phyloP scores from a whole-genome alignment of 768 basidiomycete genomes.

The Gymnopilus dilepis region DNA sequence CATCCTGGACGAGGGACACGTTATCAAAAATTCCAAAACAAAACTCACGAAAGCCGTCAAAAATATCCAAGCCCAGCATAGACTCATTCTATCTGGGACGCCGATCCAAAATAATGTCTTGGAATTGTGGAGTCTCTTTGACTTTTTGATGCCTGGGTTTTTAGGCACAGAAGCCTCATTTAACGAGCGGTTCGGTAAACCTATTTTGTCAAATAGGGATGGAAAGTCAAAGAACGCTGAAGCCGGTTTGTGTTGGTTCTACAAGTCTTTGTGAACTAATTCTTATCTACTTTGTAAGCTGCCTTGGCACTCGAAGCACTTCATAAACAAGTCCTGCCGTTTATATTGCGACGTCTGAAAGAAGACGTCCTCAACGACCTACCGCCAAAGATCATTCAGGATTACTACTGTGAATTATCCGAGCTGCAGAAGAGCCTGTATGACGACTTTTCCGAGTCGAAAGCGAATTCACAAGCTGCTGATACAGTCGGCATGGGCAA shows the following conservation, averaged over 20 bases:
- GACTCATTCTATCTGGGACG: slow-evolving; percentile 94
- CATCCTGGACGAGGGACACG: slow-evolving; percentile 96
- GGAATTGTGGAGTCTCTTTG: slow-evolving; percentile 98
- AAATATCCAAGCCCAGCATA: slow-evolving; percentile 85
- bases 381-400: slow-evolving; percentile 99
- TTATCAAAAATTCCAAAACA: slow-evolving; percentile 99
- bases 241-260: slow-evolving; percentile 68
- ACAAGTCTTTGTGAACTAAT: background rate
- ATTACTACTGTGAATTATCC: slow-evolving; percentile 98
- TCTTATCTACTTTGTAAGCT: slow-evolving; percentile 51
- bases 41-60: slow-evolving; percentile 98
- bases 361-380: slow-evolving; percentile 96
- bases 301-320: slow-evolving; percentile 93
- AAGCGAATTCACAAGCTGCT: slow-evolving; percentile 66
- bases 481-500: slow-evolving; percentile 60
- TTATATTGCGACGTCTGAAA: slow-evolving; percentile 93
- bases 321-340: slow-evolving; percentile 99
- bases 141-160: slow-evolving; percentile 99
- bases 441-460: slow-evolving; percentile 89
- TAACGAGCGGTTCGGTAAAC: slow-evolving; percentile 95
- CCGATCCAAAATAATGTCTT: slow-evolving; percentile 99
- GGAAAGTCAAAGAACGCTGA: slow-evolving; percentile 95
- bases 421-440: slow-evolving; percentile 93
- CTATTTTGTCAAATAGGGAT: slow-evolving; percentile 92
- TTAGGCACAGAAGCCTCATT: slow-evolving; percentile 94